A percentile compares a stretch with the other conserved stretches of the same genome.
Conservation (phyloP, 306 rosid species). For the Prunus davidiana region DNA sequence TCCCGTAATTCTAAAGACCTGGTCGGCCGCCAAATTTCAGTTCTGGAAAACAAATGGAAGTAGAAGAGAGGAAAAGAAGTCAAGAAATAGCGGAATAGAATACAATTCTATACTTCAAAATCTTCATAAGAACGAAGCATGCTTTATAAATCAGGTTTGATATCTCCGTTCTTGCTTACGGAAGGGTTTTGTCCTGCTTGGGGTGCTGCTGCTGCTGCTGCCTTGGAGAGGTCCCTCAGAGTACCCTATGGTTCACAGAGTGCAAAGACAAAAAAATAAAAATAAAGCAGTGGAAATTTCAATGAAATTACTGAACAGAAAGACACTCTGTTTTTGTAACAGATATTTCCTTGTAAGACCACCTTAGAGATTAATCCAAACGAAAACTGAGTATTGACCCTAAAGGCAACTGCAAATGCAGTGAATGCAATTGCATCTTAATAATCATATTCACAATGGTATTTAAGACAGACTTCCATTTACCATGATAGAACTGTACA, state of each 20-base stretch:
- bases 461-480: neutral
- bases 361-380: neutral
- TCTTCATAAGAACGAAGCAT: neutral
- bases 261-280: conserved; percentile 1
- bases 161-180: conserved; percentile 47
- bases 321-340: neutral
- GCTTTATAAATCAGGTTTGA: neutral
- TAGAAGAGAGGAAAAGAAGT: neutral
- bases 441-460: neutral
- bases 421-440: neutral
- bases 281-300: neutral
- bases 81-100: neutral
- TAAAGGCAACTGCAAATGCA: neutral
- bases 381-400: neutral
- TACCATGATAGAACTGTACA: neutral
- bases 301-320: neutral
- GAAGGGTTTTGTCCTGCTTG: conserved; percentile 44
- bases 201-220: conserved; percentile 13
- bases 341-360: neutral
- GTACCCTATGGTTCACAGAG: conserved; percentile 49
- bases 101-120: neutral
- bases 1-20: conserved; percentile 20
- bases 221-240: conserved; percentile 61
- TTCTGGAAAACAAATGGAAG: conserved; percentile 30
- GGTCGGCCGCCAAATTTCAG: conserved; percentile 35